These are phyloP conservation scores for Sporothrix variecibatus DNA, from an alignment of 2,329 filamentous ascomycete species.

Conservation along the genomic window DNA sequence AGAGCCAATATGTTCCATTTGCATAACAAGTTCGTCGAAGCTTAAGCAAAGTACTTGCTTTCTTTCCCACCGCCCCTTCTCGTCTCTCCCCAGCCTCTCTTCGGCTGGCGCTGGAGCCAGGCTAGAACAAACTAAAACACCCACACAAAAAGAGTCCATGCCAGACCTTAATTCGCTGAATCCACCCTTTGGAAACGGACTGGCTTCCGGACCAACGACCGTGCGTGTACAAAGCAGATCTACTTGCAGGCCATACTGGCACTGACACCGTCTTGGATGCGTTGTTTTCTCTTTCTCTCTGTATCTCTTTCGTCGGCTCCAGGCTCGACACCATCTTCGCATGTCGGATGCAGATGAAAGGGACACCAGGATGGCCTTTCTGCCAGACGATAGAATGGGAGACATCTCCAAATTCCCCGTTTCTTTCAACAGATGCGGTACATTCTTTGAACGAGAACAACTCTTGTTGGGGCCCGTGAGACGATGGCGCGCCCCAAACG, in stretches of 20 bases:
- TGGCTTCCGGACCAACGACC: not conserved
- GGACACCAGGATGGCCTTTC: not conserved
- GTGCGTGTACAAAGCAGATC: not conserved
- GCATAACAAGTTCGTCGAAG: not conserved
- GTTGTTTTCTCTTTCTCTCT: not conserved
- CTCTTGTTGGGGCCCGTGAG: not conserved
- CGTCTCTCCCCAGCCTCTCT: no score
- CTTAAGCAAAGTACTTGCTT: not conserved
- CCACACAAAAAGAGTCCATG: not conserved
- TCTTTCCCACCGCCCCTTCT: no score
- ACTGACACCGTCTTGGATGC: not conserved
- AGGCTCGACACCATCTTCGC: not conserved
- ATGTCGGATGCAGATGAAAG: not conserved
- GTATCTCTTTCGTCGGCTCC: not conserved
- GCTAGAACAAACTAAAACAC: not conserved
- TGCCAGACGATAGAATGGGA: not conserved
- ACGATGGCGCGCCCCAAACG: not conserved
- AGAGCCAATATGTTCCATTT: no score
- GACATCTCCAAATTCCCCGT: not conserved
- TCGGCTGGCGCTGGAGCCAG: not conserved
- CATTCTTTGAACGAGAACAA: no score
- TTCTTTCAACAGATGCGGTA: not conserved
- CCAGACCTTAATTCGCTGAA: not conserved
- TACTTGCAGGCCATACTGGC: no score
- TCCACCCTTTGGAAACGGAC: not conserved